Conservation (phyloP, 345 rosid species). For the Populus nigra region DNA sequence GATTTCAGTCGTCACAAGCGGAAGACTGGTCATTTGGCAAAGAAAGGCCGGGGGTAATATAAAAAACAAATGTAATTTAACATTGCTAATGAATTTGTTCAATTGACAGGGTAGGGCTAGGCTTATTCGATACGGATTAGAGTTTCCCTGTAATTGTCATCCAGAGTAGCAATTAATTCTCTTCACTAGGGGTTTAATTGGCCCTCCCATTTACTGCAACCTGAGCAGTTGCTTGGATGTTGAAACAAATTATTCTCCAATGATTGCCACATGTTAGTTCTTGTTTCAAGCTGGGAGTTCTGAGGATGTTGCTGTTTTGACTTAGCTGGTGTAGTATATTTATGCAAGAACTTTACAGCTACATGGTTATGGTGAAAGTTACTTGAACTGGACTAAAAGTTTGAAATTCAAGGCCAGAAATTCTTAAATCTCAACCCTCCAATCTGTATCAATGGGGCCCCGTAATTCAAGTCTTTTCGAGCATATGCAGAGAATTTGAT, state of each 20-base stretch:
- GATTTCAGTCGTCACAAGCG: constrained; percentile 96
- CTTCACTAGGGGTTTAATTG: constrained; percentile 14
- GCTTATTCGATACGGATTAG: constrained; percentile 23
- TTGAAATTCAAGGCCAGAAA: too few species aligned
- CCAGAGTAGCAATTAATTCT: constrained; percentile 22
- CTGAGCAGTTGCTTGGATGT: neutral
- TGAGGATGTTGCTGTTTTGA: neutral
- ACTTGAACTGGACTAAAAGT: too few species aligned
- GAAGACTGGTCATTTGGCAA: constrained; percentile 86
- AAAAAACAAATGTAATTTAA: constrained; percentile 21
- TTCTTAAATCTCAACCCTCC: too few species aligned
- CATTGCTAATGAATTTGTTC: constrained; percentile 40
- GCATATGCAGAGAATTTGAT: too few species aligned
- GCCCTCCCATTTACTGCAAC: constrained; percentile 21
- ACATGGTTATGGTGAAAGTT: too few species aligned
- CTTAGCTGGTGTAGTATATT: neutral
- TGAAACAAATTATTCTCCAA: neutral
- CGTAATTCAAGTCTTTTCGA: too few species aligned
- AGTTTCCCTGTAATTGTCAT: constrained; percentile 32
- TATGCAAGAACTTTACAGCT: too few species aligned
- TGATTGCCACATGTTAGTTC: neutral
- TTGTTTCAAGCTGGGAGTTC: neutral
- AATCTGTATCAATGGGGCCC: too few species aligned
- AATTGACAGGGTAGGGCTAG: constrained; percentile 31
- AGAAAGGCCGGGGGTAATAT: constrained; percentile 35